Evolutionary conservation across 352 stramenopile genomes (phyloP).

Genomic region (Thalassiosira livingstoniorum): DNA sequence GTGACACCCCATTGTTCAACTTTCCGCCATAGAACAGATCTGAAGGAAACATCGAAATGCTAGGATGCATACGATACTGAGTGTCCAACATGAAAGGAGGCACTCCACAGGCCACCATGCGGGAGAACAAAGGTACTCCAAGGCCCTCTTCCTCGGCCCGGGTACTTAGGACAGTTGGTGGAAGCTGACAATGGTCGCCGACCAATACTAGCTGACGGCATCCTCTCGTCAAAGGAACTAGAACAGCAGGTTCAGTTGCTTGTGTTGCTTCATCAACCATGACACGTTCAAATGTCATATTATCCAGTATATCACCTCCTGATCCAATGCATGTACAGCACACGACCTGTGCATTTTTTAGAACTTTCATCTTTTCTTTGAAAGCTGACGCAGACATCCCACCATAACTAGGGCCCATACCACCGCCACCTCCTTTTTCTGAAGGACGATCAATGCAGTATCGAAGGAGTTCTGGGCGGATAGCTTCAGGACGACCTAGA

Average conservation of each 20-base stretch:
- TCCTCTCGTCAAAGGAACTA: conserved; percentile 95
- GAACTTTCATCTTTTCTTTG: conserved; percentile 81
- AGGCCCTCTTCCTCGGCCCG: conserved; percentile 83
- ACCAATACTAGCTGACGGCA: conserved; percentile 87
- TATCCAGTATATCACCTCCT: conserved; percentile 84
- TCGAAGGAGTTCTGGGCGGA: conserved; percentile 83
- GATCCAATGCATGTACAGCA: conserved; percentile 87
- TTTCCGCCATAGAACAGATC: conserved; percentile 95
- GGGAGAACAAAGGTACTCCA: conserved; percentile 83
- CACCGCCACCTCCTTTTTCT: conserved; percentile 35
- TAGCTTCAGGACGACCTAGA: conserved; percentile 83
- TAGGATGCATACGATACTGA: conserved; percentile 99
- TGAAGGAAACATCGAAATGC: conserved; percentile 96
- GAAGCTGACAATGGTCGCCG: conserved; percentile 86
- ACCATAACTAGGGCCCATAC: conserved; percentile 43
- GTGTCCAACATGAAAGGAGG: conserved; percentile 95
- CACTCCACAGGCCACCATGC: conserved; percentile 89
- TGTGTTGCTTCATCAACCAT: conserved; percentile 98
- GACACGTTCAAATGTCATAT: conserved; percentile 92
- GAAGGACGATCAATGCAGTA: conserved; percentile 83
- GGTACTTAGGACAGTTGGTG: conserved; percentile 84
- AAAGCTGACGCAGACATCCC: conserved; percentile 59
- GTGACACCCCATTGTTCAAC: conserved; percentile 80
- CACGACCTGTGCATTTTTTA: conserved; percentile 85
- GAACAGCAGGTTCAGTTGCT: conserved; percentile 94